These are phyloP conservation scores for Termitomyces sp. DNA, from an alignment of 768 basidiomycete genomes.

Conservation along the genomic window DNA sequence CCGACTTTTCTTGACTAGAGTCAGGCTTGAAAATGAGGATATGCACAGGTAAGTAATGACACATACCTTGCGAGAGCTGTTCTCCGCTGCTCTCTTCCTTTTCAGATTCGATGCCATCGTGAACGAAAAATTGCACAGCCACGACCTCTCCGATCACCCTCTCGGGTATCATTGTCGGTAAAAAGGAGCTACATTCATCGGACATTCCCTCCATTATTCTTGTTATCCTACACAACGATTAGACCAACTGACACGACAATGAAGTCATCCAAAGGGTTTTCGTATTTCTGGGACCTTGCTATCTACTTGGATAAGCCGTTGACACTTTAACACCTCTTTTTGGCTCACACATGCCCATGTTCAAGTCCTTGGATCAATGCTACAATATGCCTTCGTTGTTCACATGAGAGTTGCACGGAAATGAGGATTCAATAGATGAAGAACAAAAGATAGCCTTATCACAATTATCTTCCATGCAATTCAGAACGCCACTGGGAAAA, in stretches of 20 bases:
- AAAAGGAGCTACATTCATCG: conserved; percentile 21
- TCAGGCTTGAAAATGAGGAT: not conserved
- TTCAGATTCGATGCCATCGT: conserved; percentile 23
- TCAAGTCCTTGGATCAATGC: conserved; percentile 12
- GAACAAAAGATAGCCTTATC: conserved; percentile 19
- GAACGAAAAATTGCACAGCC: conserved; percentile 29
- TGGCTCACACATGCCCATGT: conserved; percentile 24
- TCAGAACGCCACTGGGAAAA: conserved; percentile 11
- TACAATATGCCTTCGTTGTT: conserved; percentile 16
- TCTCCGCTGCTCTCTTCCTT: conserved; percentile 20
- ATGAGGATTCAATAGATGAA: conserved; percentile 23
- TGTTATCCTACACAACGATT: not conserved
- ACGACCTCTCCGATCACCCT: conserved; percentile 13
- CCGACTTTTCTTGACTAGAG: conserved; percentile 11
- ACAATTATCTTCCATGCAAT: conserved; percentile 8
- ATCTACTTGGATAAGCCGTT: conserved; percentile 22
- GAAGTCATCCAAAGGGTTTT: conserved; percentile 25
- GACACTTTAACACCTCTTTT: conserved; percentile 24
- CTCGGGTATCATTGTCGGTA: not conserved
- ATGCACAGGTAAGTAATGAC: not conserved
- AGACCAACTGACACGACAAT: conserved; percentile 27
- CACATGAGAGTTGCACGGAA: conserved; percentile 16
- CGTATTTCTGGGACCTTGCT: conserved; percentile 20
- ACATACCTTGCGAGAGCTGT: conserved; percentile 20
- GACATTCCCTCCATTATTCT: not conserved